These are phyloP conservation scores for Naganishia cerealis DNA, from an alignment of 1,284 basidiomycete species.

Conservation along the genomic window DNA sequence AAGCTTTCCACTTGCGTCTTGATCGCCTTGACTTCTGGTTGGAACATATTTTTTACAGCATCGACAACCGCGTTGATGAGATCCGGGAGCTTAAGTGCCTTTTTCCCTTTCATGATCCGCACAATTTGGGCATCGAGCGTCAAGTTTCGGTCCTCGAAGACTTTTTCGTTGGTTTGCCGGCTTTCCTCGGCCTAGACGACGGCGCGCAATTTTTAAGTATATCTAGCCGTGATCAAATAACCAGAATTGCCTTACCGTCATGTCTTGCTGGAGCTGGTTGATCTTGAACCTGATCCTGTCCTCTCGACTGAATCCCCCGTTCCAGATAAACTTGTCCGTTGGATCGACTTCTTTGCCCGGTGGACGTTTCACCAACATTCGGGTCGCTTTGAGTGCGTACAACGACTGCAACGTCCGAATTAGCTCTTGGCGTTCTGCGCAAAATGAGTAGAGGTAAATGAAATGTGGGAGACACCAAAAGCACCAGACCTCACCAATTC, in stretches of 20 bases:
- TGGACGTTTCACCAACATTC: constrained; percentile 80
- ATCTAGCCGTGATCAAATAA: not conserved
- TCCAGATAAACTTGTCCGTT: constrained; percentile 76
- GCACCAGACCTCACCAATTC: constrained; percentile 62
- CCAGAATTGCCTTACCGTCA: constrained; percentile 62
- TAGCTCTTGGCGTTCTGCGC: constrained; percentile 70
- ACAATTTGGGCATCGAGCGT: constrained; percentile 91
- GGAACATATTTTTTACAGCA: constrained; percentile 63
- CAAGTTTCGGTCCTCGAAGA: constrained; percentile 81
- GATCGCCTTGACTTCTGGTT: constrained; percentile 64
- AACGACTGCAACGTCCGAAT: constrained; percentile 84
- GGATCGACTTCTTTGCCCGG: constrained; percentile 75
- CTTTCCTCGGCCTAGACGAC: constrained; percentile 74
- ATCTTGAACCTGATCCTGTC: constrained; percentile 80
- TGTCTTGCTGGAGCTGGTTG: constrained; percentile 92
- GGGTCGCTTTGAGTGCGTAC: constrained; percentile 68
- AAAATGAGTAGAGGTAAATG: not conserved
- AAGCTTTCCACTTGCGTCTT: constrained; percentile 78
- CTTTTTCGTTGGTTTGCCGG: constrained; percentile 74
- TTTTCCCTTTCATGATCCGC: constrained; percentile 87
- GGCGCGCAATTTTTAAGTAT: not conserved
- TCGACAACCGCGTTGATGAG: constrained; percentile 62
- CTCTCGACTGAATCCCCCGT: constrained; percentile 74
- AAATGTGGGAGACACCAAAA: constrained; percentile 42
- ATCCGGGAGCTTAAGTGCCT: constrained; percentile 75